Evolutionary conservation across 108 stramenopile species (phyloP).

Genomic region (Stephanodiscus triporus): DNA sequence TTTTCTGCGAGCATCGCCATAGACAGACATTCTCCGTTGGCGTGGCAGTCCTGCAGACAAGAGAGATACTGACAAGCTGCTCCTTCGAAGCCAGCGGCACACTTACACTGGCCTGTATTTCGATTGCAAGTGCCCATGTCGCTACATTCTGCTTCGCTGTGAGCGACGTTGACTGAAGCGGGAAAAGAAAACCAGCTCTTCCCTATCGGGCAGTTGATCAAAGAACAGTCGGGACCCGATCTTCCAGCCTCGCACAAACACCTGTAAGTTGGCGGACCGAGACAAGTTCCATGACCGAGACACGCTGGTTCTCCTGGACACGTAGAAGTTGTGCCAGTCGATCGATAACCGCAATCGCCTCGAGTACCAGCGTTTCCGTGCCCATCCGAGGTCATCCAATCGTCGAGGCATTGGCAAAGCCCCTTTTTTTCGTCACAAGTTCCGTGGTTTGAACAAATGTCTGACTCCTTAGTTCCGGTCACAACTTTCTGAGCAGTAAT

Average conservation of each 20-base stretch:
- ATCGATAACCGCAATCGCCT: constrained; percentile 62
- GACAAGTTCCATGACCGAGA: constrained; percentile 57
- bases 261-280: constrained; percentile 54
- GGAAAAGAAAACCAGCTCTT: constrained; percentile 59
- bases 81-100: constrained; percentile 76
- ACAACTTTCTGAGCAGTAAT: constrained; percentile 53
- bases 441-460: constrained; percentile 65
- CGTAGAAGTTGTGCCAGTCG: constrained; percentile 31
- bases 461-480: constrained; percentile 65
- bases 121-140: constrained; percentile 73
- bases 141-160: constrained; percentile 65
- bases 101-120: constrained; percentile 59
- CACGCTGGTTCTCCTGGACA: constrained; percentile 52
- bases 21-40: constrained; percentile 70
- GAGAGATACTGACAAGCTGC: constrained; percentile 70
- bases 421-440: constrained; percentile 54
- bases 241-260: constrained; percentile 74
- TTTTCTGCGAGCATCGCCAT: constrained; percentile 63
- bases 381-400: constrained; percentile 69
- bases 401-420: constrained; percentile 51
- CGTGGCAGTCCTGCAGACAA: constrained; percentile 60
- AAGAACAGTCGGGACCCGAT: constrained; percentile 78
- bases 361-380: constrained; percentile 63
- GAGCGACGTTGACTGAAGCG: constrained; percentile 45
- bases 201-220: constrained; percentile 62